phyloP scores from a whole-genome alignment of 129 eudicot species.

The Centella asiatica region DNA sequence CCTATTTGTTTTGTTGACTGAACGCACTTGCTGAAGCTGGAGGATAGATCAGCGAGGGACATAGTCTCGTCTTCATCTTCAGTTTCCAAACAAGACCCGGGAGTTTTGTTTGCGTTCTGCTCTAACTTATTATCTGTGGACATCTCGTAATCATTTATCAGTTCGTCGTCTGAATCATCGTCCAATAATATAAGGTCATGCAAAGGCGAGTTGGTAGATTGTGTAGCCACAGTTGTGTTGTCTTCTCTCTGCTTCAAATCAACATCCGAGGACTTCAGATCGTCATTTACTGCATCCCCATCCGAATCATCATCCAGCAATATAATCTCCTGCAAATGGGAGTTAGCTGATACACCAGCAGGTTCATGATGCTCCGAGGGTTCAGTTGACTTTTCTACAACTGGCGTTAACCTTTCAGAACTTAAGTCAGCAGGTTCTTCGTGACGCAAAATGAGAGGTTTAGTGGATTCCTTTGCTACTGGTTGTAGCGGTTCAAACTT shows the following conservation, averaged over 20 bases:
- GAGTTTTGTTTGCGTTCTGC: constrained; percentile 6
- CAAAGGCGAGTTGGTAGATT: background rate
- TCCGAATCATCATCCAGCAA: constrained; percentile 41
- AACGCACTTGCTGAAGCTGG: constrained; percentile 65
- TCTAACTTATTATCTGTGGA: background rate
- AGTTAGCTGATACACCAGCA: constrained; percentile 7
- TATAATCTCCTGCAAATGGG: constrained; percentile 31
- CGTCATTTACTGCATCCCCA: constrained; percentile 17
- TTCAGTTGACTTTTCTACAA: constrained; percentile 23
- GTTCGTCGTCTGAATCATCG: constrained; percentile 27
- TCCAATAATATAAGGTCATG: constrained; percentile 38
- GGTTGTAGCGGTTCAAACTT: constrained; percentile 20
- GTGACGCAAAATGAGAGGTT: no score
- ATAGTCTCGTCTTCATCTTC: constrained; percentile 36
- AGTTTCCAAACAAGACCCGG: background rate
- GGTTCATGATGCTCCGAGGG: constrained; percentile 17
- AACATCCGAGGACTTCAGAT: background rate
- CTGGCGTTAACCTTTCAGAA: no score
- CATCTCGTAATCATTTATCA: background rate
- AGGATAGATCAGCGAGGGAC: constrained; percentile 70
- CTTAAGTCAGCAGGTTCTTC: no score
- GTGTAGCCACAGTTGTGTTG: background rate
- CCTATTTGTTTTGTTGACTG: constrained; percentile 28
- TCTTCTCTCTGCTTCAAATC: constrained; percentile 2
- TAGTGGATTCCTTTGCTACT: constrained; percentile 22